These are phyloP conservation scores for Phallus indusiatus DNA, from an alignment of 768 basidiomycete species.

Conservation along the genomic window DNA sequence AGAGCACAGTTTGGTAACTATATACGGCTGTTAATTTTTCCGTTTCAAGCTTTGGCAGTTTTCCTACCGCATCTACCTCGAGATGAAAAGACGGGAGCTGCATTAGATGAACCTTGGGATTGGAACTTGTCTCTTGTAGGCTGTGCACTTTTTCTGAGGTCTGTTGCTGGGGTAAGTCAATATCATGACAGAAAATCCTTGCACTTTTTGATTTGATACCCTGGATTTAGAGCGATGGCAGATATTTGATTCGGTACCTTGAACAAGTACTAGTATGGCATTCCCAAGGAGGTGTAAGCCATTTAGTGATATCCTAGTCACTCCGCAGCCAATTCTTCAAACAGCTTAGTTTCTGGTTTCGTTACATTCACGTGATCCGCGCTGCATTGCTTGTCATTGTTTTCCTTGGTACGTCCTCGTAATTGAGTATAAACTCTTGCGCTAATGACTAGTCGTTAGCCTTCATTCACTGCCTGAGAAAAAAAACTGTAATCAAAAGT, in stretches of 20 bases:
- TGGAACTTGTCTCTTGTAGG: conserved; percentile 55
- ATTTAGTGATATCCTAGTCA: conserved; percentile 18
- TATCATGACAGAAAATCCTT: background rate
- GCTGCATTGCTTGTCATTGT: conserved; percentile 43
- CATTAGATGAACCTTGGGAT: conserved; percentile 29
- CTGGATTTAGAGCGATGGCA: background rate
- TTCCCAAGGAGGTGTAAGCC: conserved; percentile 38
- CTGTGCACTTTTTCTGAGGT: conserved; percentile 33
- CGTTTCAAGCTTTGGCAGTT: conserved; percentile 63
- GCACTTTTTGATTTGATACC: conserved; percentile 40
- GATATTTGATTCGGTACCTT: conserved; percentile 52
- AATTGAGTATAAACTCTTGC: background rate
- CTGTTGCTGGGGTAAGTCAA: background rate
- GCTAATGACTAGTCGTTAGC: conserved; percentile 25
- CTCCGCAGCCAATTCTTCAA: conserved; percentile 38
- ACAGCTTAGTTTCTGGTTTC: too few relatives aligned
- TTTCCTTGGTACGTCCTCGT: conserved; percentile 45
- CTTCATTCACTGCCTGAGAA: conserved; percentile 44
- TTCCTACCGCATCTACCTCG: conserved; percentile 38
- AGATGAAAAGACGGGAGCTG: conserved; percentile 6
- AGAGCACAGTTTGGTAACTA: conserved; percentile 17
- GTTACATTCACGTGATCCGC: too few relatives aligned
- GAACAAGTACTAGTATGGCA: conserved; percentile 51
- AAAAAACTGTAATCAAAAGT: conserved; percentile 20
- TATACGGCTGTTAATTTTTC: conserved; percentile 34